phyloP scores from a whole-genome alignment of 192 early-diverging fungal species.

The Coemansia asiatica region DNA sequence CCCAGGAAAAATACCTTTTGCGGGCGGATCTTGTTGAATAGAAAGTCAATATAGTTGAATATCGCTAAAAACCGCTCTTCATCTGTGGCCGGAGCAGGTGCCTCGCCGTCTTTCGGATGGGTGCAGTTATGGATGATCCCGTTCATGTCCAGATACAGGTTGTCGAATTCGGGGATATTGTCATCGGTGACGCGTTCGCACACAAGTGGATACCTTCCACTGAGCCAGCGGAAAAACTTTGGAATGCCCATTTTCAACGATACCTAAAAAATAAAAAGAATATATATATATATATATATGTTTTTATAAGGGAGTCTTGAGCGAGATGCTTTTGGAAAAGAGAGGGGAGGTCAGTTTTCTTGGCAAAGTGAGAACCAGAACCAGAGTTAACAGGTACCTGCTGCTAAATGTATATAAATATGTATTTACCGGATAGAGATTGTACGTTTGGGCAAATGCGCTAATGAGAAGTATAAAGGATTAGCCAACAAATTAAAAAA shows the following conservation, averaged over 20 bases:
- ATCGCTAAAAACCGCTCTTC: slow-evolving; percentile 91
- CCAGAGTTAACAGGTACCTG: slow-evolving; percentile 1
- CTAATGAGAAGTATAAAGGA: background rate
- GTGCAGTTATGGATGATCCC: slow-evolving; percentile 98
- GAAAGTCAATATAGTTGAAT: slow-evolving; percentile 94
- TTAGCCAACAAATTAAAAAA: background rate
- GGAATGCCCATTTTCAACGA: slow-evolving; percentile 71
- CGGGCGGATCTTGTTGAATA: slow-evolving; percentile 91
- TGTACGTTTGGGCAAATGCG: background rate
- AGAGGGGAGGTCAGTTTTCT: too few relatives aligned
- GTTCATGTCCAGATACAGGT: slow-evolving; percentile 98
- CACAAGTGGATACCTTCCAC: slow-evolving; percentile 94
- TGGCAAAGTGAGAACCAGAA: background rate
- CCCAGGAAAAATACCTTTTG: slow-evolving; percentile 94
- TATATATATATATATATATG: background rate
- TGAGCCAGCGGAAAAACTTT: slow-evolving; percentile 98
- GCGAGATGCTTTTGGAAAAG: background rate
- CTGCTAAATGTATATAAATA: background rate
- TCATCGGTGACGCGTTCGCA: slow-evolving; percentile 87
- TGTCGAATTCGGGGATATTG: slow-evolving; percentile 95
- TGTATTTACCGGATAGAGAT: slow-evolving; percentile 4
- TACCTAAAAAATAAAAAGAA: background rate
- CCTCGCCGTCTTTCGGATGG: slow-evolving; percentile 87
- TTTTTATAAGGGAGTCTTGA: background rate
- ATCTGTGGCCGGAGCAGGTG: slow-evolving; percentile 85